These are phyloP conservation scores for Kwoniella shivajii DNA, from an alignment of 1,284 basidiomycete species.

Conservation along the genomic window DNA sequence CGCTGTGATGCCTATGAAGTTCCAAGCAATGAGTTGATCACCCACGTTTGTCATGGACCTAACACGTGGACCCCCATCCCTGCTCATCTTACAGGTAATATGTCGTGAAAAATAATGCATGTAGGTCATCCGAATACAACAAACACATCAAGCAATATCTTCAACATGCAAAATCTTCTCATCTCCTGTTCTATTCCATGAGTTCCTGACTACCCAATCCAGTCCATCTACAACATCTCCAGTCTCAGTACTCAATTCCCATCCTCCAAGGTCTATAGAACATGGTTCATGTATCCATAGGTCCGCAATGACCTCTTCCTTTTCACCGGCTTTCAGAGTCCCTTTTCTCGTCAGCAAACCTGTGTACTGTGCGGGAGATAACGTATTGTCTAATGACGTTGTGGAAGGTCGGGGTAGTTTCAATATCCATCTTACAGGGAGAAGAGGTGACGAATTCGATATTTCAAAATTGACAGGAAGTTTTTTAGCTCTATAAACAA, in stretches of 20 bases:
- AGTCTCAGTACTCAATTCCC: slow-evolving; percentile 34
- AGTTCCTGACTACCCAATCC: slow-evolving; percentile 13
- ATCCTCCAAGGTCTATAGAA: slow-evolving; percentile 34
- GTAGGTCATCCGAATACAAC: not conserved
- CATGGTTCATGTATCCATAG: slow-evolving; percentile 36
- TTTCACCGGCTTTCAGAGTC: slow-evolving; percentile 21
- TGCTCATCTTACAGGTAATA: too few species aligned
- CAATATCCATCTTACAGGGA: slow-evolving; percentile 38
- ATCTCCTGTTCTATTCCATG: slow-evolving; percentile 18
- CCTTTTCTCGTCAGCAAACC: slow-evolving; percentile 35
- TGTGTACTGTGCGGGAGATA: slow-evolving; percentile 15
- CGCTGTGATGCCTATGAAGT: too few species aligned
- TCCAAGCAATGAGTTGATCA: too few species aligned
- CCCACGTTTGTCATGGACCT: too few species aligned
- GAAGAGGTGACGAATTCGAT: slow-evolving; percentile 59
- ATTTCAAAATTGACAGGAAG: slow-evolving; percentile 63
- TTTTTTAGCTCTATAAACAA: slow-evolving; percentile 60
- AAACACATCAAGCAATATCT: not conserved
- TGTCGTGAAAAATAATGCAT: too few species aligned
- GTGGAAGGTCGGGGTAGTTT: slow-evolving; percentile 25
- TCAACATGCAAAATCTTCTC: slow-evolving; percentile 17
- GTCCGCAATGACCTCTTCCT: slow-evolving; percentile 9
- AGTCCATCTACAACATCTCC: slow-evolving; percentile 18
- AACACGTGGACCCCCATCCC: too few species aligned
- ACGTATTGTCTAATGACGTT: not conserved